Evolutionary conservation across 1,284 basidiomycete species (phyloP), one percentile per base, ranked within the genome.

Genomic region (Inonotus obliquus): DNA sequence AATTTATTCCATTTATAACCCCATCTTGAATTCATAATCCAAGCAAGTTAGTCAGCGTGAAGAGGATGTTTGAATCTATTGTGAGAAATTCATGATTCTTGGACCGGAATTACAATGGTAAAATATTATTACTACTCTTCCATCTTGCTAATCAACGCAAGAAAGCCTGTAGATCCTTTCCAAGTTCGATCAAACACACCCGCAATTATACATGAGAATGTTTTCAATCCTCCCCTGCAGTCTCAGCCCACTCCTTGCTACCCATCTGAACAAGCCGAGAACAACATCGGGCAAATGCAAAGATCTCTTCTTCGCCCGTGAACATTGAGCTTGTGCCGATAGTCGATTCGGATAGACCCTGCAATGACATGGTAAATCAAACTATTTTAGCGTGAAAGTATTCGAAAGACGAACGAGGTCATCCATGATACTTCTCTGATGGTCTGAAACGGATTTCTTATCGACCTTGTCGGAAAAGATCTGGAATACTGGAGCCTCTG

Each of bases 221-320:
- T 3, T 29, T 54, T 45, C 38, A 62, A 27, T 58, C 53, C 32
- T 54, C 27, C 4, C 75, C 74, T 0, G 85, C 79, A n/a, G 79
- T 85, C 74, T 90, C 86, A 1, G 87, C 86, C 91, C 92, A 94
- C 66, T 91, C 86, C 67, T 79, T 85, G 70, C 89, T 92, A 51
- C 94, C 91, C 94, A 97, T 96, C 74, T 97, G 88, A 37, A 93
- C 89, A 27, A 97, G 77, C 54, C 94, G 81, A 32, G 92, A 94
- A 69, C 94, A 95, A 39, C 94, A 95, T 54, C 95, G 82, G 10
- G 94, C 94, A 73, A 96, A 98, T 0, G 95, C 95, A 72, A 98
- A 97, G 6, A 96, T 72, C 74, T 98, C 95, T 73, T 97, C 95
- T 69, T 97, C 94, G 3, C 94, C 93, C 0, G 87, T 88, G 72